Evolutionary conservation across 257 asterid species (phyloP).

Genomic region (Solanum chaucha): DNA sequence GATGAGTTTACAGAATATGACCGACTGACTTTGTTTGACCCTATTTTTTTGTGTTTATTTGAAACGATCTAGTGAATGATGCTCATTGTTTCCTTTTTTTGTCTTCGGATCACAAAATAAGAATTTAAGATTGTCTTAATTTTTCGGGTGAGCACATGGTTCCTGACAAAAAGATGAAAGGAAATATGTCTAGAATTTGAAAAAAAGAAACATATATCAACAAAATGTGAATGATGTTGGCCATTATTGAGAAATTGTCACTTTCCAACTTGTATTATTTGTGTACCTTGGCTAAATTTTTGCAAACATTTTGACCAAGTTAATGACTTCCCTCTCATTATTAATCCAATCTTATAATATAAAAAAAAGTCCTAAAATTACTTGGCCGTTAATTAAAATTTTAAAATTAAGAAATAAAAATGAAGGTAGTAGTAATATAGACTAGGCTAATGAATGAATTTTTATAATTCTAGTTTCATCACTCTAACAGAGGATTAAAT

Average conservation of each 20-base stretch:
- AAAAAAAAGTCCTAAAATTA: not conserved
- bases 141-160: fast-evolving
- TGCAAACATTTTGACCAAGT: not conserved
- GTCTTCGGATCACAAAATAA: too few relatives aligned
- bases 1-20: too few relatives aligned
- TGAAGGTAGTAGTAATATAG: not conserved
- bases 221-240: not conserved
- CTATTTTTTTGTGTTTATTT: too few relatives aligned
- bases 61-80: too few relatives aligned
- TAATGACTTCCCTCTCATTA: not conserved
- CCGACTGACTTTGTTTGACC: fast-evolving
- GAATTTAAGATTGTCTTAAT: too few relatives aligned
- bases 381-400: not conserved
- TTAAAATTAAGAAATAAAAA: too few relatives aligned
- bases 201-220: not conserved
- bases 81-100: too few relatives aligned
- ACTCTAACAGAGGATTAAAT: too few relatives aligned
- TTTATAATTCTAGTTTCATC: too few relatives aligned
- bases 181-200: not conserved
- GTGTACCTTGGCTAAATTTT: not conserved
- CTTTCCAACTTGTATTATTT: not conserved
- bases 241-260: not conserved
- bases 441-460: not conserved
- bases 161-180: not conserved
- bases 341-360: not conserved